Evolutionary conservation across 2,329 filamentous ascomycete species (phyloP).

Genomic region (Apiospora malaysiana): DNA sequence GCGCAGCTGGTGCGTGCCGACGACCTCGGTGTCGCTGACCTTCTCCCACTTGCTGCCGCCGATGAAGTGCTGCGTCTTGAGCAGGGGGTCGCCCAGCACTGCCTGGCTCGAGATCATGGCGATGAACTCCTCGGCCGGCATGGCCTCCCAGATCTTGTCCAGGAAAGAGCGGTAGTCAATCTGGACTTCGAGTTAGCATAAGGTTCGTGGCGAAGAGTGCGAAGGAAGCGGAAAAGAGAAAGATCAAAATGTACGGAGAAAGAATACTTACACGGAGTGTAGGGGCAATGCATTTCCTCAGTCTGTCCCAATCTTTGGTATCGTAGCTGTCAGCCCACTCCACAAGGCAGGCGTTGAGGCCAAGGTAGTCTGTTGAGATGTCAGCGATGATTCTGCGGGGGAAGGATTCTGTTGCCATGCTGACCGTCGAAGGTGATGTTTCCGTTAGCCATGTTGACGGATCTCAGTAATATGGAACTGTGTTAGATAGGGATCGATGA

Average conservation of each 20-base stretch:
- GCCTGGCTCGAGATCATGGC: conserved; percentile 61
- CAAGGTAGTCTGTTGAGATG: conserved; percentile 35
- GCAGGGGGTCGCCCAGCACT: conserved; percentile 65
- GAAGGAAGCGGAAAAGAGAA: background rate
- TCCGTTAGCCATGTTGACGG: background rate
- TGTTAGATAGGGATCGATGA: background rate
- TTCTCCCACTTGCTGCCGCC: conserved; percentile 64
- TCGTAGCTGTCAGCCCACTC: conserved; percentile 71
- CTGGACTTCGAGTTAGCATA: conserved; percentile 39
- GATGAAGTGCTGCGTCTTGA: conserved; percentile 71
- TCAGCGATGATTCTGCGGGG: background rate
- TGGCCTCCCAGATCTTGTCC: conserved; percentile 64
- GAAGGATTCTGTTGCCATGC: background rate
- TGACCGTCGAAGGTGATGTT: conserved; percentile 15
- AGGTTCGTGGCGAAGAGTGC: background rate
- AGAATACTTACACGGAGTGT: conserved; percentile 51
- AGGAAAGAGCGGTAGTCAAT: conserved; percentile 75
- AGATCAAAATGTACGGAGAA: too few relatives aligned
- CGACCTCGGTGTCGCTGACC: conserved; percentile 61
- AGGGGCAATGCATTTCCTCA: conserved; percentile 66
- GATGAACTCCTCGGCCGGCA: conserved; percentile 67
- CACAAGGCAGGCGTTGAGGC: conserved; percentile 42
- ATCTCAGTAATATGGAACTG: background rate
- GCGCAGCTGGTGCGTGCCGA: conserved; percentile 66
- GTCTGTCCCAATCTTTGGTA: conserved; percentile 67